Evolutionary conservation across 805 yeast species (phyloP).

Genomic region (Candida tammaniensis): DNA sequence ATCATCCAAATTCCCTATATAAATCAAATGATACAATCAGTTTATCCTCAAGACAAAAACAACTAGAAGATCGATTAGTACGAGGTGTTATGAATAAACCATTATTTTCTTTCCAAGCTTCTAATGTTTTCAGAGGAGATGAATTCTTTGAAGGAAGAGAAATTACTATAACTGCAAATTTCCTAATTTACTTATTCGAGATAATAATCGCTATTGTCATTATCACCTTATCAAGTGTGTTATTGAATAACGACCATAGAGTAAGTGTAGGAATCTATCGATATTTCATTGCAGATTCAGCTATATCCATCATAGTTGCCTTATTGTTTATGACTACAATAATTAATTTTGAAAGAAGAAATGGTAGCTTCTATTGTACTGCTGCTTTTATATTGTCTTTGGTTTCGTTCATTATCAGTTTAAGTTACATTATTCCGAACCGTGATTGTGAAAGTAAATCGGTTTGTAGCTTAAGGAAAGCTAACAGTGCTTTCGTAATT

Average conservation of each 20-base stretch:
- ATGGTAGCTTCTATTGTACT: slow-evolving; percentile 40
- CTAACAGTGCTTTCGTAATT: slow-evolving; percentile 35
- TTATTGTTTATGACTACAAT: slow-evolving; percentile 33
- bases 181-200: slow-evolving; percentile 30
- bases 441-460: slow-evolving; percentile 16
- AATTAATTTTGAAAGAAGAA: slow-evolving; percentile 37
- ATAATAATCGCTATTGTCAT: slow-evolving; percentile 25
- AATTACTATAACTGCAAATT: slow-evolving; percentile 24
- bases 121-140: slow-evolving; percentile 14
- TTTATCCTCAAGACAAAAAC: slow-evolving; percentile 19
- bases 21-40: slow-evolving; percentile 16
- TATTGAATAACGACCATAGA: slow-evolving; percentile 21
- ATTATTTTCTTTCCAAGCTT: slow-evolving; percentile 20
- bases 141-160: slow-evolving; percentile 12
- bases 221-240: slow-evolving; percentile 24
- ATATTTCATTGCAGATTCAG: slow-evolving; percentile 36
- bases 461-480: slow-evolving; percentile 30
- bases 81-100: slow-evolving; percentile 34
- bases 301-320: slow-evolving; percentile 31
- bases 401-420: slow-evolving; percentile 31
- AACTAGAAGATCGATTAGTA: slow-evolving; percentile 26
- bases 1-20: slow-evolving; percentile 5
- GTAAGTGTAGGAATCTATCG: slow-evolving; percentile 27
- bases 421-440: slow-evolving; percentile 25
- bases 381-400: slow-evolving; percentile 31